phyloP scores from a whole-genome alignment of 208 protist genomes.

The Phytomonas sp. region DNA sequence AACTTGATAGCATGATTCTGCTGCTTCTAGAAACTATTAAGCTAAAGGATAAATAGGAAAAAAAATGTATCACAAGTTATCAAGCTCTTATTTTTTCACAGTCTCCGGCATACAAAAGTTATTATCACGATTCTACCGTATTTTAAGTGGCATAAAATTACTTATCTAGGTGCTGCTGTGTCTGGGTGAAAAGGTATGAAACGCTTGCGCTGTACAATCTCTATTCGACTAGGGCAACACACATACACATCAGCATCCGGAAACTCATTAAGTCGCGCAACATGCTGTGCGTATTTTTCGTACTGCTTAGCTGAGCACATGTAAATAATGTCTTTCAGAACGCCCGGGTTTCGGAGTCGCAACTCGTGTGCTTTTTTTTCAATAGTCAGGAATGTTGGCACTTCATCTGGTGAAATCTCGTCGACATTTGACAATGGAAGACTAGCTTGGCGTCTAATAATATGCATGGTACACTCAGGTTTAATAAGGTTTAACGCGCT shows the following conservation, averaged over 20 bases:
- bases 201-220: slow-evolving; percentile 40
- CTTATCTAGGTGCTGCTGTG: neutral
- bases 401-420: slow-evolving; percentile 30
- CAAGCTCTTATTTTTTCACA: neutral
- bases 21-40: neutral
- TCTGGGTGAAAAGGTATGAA: slow-evolving; percentile 14
- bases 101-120: neutral
- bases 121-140: neutral
- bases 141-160: neutral
- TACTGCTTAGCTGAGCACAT: slow-evolving; percentile 63
- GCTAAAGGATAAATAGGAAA: neutral
- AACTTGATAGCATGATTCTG: neutral
- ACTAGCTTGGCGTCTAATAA: slow-evolving; percentile 38
- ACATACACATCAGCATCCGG: slow-evolving; percentile 80
- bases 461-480: slow-evolving; percentile 25
- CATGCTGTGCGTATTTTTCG: slow-evolving; percentile 32
- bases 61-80: neutral
- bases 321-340: slow-evolving; percentile 74
- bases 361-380: slow-evolving; percentile 54
- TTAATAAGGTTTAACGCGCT: slow-evolving; percentile 42
- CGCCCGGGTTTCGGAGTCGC: slow-evolving; percentile 19
- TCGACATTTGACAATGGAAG: slow-evolving; percentile 32
- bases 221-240: slow-evolving; percentile 55
- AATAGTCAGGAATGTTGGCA: slow-evolving; percentile 50
- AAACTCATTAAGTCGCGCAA: slow-evolving; percentile 41